Conservation (phyloP, 352 stramenopile genomes). For the Detonula confervacea region DNA sequence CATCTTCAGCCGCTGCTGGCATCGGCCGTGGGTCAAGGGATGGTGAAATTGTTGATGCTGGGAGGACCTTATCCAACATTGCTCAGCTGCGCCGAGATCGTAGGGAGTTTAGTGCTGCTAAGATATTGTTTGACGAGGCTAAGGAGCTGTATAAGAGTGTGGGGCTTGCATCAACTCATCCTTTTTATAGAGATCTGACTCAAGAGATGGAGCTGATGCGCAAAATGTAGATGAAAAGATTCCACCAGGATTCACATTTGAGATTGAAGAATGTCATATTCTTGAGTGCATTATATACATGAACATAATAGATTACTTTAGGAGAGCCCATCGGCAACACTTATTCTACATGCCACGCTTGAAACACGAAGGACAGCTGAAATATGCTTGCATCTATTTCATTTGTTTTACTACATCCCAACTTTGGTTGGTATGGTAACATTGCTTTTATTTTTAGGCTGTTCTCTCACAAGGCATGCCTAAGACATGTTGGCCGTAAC, state of each 20-base stretch:
- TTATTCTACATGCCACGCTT: no score
- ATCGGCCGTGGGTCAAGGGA: slow-evolving; percentile 27
- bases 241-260: background rate
- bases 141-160: slow-evolving; percentile 45
- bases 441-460: no score
- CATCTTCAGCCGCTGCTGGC: no score
- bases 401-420: no score
- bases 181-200: slow-evolving; percentile 51
- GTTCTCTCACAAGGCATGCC: no score
- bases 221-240: slow-evolving; percentile 29
- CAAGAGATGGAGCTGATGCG: slow-evolving; percentile 33
- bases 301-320: no score
- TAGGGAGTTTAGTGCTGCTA: slow-evolving; percentile 59
- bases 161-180: slow-evolving; percentile 40
- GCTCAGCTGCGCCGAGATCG: slow-evolving; percentile 40
- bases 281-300: no score
- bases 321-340: no score
- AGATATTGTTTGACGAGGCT: slow-evolving; percentile 58
- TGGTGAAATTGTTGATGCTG: slow-evolving; percentile 51
- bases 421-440: no score
- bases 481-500: no score
- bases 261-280: background rate
- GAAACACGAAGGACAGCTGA: no score
- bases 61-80: slow-evolving; percentile 56
- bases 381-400: no score